These are phyloP conservation scores for Alternaria solani DNA, from an alignment of 2,329 filamentous ascomycete species.

Conservation along the genomic window DNA sequence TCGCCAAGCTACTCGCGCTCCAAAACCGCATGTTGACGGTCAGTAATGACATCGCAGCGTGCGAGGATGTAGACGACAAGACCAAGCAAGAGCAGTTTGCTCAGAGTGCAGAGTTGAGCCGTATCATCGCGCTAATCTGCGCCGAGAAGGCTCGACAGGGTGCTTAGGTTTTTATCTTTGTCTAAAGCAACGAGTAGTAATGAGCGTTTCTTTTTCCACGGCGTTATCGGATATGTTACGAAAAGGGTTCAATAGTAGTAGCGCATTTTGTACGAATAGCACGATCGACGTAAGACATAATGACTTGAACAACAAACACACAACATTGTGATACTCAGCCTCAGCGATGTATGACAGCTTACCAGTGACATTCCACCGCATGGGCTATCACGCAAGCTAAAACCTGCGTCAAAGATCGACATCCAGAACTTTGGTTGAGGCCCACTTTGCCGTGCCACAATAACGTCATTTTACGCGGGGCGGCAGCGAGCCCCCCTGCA, in stretches of 20 bases:
- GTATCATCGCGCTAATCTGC: constrained; percentile 61
- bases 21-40: constrained; percentile 61
- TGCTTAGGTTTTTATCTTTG: constrained; percentile 22
- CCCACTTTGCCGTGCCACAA: constrained; percentile 25
- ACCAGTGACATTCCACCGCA: background rate
- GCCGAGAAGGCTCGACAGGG: constrained; percentile 62
- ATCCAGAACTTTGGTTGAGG: constrained; percentile 9
- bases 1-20: constrained; percentile 59
- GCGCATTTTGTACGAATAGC: constrained; percentile 16
- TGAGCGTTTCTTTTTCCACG: background rate
- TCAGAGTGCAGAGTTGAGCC: constrained; percentile 58
- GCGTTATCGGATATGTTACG: background rate
- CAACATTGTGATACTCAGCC: background rate
- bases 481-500: constrained; percentile 21
- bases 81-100: constrained; percentile 60
- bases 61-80: constrained; percentile 56
- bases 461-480: constrained; percentile 39
- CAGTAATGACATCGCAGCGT: constrained; percentile 56
- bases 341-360: background rate
- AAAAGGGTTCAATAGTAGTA: background rate
- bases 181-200: background rate
- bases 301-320: background rate
- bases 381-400: background rate
- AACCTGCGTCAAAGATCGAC: constrained; percentile 15
- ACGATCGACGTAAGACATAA: background rate